Evolutionary conservation across 768 basidiomycete genomes (phyloP).

Genomic region (Scleroderma bovista): DNA sequence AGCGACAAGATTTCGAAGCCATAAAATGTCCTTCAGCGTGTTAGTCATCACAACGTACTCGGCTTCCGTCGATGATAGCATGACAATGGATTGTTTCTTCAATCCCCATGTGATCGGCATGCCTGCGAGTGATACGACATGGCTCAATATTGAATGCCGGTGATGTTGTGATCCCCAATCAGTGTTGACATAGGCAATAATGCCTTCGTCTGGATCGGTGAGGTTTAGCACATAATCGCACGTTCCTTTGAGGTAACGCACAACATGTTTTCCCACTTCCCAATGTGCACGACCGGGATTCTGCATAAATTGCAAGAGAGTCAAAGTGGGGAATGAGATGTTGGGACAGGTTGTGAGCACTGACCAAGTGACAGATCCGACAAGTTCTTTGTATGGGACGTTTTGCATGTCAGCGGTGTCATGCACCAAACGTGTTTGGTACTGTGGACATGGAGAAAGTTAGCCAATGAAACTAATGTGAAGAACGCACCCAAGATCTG

Average conservation of each 20-base stretch:
- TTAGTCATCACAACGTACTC: background rate
- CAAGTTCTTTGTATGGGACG: conserved; percentile 16
- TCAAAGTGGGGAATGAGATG: conserved; percentile 21
- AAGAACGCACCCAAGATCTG: too few relatives aligned
- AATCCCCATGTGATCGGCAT: background rate
- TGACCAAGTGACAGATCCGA: conserved; percentile 29
- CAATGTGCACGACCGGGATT: conserved; percentile 20
- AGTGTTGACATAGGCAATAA: background rate
- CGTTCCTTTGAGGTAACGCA: conserved; percentile 27
- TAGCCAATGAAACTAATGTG: too few relatives aligned
- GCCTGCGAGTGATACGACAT: background rate
- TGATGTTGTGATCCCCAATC: conserved; percentile 1
- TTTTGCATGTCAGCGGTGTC: conserved; percentile 3
- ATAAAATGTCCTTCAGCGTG: background rate
- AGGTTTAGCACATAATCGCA: conserved; percentile 6
- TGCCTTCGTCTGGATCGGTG: background rate
- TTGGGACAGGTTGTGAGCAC: conserved; percentile 23
- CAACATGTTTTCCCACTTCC: conserved; percentile 18
- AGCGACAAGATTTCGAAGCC: background rate
- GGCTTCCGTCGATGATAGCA: background rate
- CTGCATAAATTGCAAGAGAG: conserved; percentile 18
- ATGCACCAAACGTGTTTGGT: too few relatives aligned
- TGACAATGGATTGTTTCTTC: background rate
- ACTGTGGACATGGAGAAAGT: too few relatives aligned
- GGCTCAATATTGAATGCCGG: background rate